Evolutionary conservation across 2,329 filamentous ascomycete species (phyloP).

Genomic region (Cordyceps cicadae): DNA sequence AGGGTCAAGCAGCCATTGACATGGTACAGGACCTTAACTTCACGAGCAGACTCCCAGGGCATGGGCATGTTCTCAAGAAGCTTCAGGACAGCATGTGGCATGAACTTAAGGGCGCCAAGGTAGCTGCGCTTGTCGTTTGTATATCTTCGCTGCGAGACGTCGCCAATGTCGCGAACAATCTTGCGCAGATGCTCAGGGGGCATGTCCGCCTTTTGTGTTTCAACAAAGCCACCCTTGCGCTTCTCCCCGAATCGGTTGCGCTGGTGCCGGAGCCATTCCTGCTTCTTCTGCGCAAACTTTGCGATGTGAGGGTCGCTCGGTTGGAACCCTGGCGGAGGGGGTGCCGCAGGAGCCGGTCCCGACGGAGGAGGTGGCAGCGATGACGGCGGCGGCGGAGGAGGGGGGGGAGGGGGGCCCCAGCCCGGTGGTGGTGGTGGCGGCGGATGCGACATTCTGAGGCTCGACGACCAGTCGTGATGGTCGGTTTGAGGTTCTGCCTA

Average conservation of each 20-base stretch:
- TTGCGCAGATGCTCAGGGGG: conserved; percentile 96
- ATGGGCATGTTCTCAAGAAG: conserved; percentile 99
- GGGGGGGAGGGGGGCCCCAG: conserved; percentile 52
- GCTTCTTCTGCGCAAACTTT: conserved; percentile 98
- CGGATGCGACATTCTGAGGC: conserved; percentile 40
- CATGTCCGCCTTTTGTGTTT: conserved; percentile 98
- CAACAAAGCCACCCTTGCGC: conserved; percentile 89
- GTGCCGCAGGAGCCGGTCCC: conserved; percentile 53
- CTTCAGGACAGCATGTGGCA: conserved; percentile 97
- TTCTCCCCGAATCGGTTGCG: conserved; percentile 94
- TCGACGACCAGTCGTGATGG: conserved; percentile 17
- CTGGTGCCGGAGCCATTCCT: conserved; percentile 90
- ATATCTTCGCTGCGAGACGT: conserved; percentile 99
- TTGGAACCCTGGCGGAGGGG: conserved; percentile 78
- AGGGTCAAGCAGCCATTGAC: conserved; percentile 95
- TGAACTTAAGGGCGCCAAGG: conserved; percentile 93
- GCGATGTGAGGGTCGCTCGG: conserved; percentile 74
- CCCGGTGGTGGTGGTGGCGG: conserved; percentile 51
- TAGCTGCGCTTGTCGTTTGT: conserved; percentile 98
- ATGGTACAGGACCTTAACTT: conserved; percentile 97
- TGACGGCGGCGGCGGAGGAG: conserved; percentile 44
- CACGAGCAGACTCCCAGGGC: conserved; percentile 94
- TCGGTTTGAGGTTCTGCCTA: conserved; percentile 12
- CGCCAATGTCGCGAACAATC: conserved; percentile 96
- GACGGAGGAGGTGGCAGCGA: conserved; percentile 49